phyloP scores from a whole-genome alignment of 2,329 filamentous ascomycete genomes.

The Fusarium sp. region DNA sequence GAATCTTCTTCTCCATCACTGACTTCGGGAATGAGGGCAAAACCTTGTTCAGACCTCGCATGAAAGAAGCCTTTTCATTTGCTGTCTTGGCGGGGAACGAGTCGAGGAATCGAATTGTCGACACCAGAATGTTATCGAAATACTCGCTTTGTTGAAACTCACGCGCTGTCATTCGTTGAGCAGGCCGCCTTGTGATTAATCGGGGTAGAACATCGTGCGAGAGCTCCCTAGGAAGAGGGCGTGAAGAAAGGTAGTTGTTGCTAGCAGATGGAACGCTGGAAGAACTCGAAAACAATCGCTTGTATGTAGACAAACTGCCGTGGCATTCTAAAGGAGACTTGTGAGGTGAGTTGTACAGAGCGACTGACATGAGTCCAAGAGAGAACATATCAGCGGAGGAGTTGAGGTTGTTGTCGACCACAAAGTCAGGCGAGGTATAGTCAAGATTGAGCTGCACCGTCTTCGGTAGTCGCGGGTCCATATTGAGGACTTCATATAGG shows the following conservation, averaged over 20 bases:
- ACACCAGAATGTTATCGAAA: conserved; percentile 97
- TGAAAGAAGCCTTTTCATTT: conserved; percentile 90
- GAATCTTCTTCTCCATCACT: conserved; percentile 93
- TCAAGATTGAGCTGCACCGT: conserved; percentile 91
- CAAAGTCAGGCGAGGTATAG: conserved; percentile 94
- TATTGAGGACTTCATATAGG: conserved; percentile 84
- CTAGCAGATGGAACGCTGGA: conserved; percentile 80
- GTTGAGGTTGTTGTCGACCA: conserved; percentile 89
- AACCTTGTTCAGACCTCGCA: conserved; percentile 88
- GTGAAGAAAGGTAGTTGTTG: conserved; percentile 88
- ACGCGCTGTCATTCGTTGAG: conserved; percentile 85
- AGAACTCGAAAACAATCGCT: conserved; percentile 82
- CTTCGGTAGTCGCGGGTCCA: conserved; percentile 84
- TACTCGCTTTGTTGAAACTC: conserved; percentile 97
- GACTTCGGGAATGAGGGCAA: conserved; percentile 92
- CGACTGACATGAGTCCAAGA: conserved; percentile 86
- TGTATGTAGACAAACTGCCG: conserved; percentile 85
- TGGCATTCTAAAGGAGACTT: conserved; percentile 85
- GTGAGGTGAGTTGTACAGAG: conserved; percentile 96
- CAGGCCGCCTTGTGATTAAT: conserved; percentile 87
- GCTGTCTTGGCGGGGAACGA: conserved; percentile 90
- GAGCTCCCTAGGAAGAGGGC: conserved; percentile 83
- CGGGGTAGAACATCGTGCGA: conserved; percentile 80
- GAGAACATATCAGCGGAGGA: conserved; percentile 92
- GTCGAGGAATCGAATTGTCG: conserved; percentile 95